These are phyloP conservation scores for Nannochloropsis oceanica DNA, from an alignment of 108 stramenopile genomes.

Conservation along the genomic window DNA sequence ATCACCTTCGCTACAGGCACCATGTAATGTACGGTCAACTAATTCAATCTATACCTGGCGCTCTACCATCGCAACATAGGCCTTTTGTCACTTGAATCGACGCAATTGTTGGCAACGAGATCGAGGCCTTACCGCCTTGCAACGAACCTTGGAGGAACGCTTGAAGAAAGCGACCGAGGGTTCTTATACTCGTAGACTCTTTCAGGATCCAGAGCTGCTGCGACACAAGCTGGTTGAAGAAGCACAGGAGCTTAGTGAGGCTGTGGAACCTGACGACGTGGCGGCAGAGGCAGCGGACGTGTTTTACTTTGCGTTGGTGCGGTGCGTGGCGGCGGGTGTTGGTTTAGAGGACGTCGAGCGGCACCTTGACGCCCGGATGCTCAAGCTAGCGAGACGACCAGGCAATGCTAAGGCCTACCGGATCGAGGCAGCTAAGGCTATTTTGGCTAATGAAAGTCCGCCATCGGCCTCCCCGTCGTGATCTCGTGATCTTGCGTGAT, in stretches of 20 bases:
- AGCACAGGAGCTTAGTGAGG: conserved; percentile 91
- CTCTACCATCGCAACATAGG: background rate
- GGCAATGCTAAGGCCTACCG: conserved; percentile 83
- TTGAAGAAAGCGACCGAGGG: conserved; percentile 64
- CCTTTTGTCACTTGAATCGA: background rate
- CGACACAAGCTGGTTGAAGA: conserved; percentile 92
- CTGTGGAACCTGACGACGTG: conserved; percentile 57
- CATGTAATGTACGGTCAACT: too few species aligned
- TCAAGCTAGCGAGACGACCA: conserved; percentile 78
- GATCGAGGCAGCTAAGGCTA: conserved; percentile 65
- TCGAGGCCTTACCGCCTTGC: conserved; percentile 63
- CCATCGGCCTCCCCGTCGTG: too few species aligned
- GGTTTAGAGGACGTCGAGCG: conserved; percentile 67
- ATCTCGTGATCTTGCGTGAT: too few species aligned
- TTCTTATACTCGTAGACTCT: conserved; percentile 86
- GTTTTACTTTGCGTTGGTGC: conserved; percentile 79
- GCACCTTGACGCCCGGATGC: conserved; percentile 57
- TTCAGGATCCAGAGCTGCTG: conserved; percentile 67
- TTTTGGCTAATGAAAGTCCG: background rate
- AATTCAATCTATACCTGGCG: too few species aligned
- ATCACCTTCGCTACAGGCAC: too few species aligned
- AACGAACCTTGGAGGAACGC: conserved; percentile 56
- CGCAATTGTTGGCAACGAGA: conserved; percentile 70
- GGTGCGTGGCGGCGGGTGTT: conserved; percentile 77
- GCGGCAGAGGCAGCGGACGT: conserved; percentile 91